phyloP scores from a whole-genome alignment of 176 grass and related monocot species.

The Carex littledalei region DNA sequence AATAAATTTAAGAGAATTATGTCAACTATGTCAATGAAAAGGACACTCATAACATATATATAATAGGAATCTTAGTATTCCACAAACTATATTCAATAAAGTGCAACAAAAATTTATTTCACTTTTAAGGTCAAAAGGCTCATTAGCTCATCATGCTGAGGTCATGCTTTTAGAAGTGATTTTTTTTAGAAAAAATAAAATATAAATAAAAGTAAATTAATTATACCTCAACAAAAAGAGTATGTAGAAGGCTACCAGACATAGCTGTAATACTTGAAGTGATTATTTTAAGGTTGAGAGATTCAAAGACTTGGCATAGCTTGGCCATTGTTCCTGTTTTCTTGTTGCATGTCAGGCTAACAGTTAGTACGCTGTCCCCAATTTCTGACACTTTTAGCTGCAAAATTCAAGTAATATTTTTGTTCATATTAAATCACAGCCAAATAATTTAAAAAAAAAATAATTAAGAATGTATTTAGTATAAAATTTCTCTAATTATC shows the following conservation, averaged over 20 bases:
- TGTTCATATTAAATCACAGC: not conserved
- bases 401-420: not conserved
- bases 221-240: slow-evolving; percentile 74
- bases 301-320: slow-evolving; percentile 61
- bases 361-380: slow-evolving; percentile 43
- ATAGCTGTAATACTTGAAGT: slow-evolving; percentile 61
- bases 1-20: not conserved
- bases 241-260: slow-evolving; percentile 52
- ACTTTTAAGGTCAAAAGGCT: not conserved
- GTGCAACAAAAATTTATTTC: not conserved
- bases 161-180: not conserved
- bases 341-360: slow-evolving; percentile 73
- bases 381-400: slow-evolving; percentile 71
- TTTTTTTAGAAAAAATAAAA: not conserved
- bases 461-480: not conserved
- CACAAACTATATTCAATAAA: not conserved
- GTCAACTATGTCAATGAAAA: not conserved
- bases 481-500: not conserved
- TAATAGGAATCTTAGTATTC: not conserved
- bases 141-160: not conserved
- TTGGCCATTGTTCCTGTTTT: slow-evolving; percentile 52
- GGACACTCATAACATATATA: not conserved
- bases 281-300: slow-evolving; percentile 59
- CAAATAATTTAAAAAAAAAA: not conserved
- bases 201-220: not conserved